Base-by-base conservation (phyloP, 2,329 filamentous ascomycete species). In the Tolypocladium endophyticum region DNA sequence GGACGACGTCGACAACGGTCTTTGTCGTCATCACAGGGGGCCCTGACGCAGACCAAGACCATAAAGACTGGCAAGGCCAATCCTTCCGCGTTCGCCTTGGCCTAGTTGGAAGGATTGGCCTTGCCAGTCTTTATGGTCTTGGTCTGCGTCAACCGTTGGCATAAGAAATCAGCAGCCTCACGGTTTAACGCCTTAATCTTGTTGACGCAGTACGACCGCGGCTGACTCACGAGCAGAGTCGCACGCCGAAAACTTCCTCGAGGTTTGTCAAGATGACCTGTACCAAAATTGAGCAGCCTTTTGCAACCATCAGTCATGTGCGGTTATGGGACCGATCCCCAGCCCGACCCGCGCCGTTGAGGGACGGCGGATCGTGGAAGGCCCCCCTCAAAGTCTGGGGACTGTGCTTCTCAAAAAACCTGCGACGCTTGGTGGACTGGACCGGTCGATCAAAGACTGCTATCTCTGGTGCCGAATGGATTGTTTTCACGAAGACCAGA, bases 311-410 rank as follows among this genome's bases (percentile, higher is more conserved):
- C 58, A 78, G 74, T 55, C 81, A 77, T 59, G 79, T 82, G 38
- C 79, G 82, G 65, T 81, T 61, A 74, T 81, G 23, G 73, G 79
- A 5, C 71, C 83, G 20, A 71, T 77, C 0, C 74, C 84, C n/a
- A 78, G 79, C 47, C 79, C 84, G 76, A 65, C 65, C 0, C 69
- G n/a, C 83, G 18, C 72, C 70, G 0, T 69, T 73, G 16, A 71
- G 64, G 25, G 39, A 65, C 16, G 70, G 69, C 9, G 12, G 36
- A 12, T 2, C 5, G 30, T 33, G 30, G 30, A 33, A 36, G 35
- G 35, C 14, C 8, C 6, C 8, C 35, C 77, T 18, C 66, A 71
- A 8, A 79, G 79, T 1, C 73, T 81, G 1, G 58, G 61, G 6
- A 47, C 67, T 12, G 11, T 36, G n/a, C n/a, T n/a, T 14, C 35